Evolutionary conservation across 176 grass and related monocot genomes (phyloP).

Genomic region (Rhynchospora breviuscula): DNA sequence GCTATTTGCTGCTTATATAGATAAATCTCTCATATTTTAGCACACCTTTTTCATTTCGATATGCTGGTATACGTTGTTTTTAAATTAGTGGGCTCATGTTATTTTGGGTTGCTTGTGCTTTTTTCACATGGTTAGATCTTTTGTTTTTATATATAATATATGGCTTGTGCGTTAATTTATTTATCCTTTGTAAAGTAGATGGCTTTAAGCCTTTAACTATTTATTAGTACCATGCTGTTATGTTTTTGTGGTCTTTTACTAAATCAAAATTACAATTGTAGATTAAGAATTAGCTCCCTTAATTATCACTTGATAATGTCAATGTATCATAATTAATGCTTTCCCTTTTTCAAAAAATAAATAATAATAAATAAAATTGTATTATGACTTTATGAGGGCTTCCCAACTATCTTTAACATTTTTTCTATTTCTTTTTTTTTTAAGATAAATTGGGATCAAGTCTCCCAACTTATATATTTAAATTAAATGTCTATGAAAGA

Average conservation of each 20-base stretch:
- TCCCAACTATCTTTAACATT: not conserved
- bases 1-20: too few relatives aligned
- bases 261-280: not conserved
- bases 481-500: too few relatives aligned
- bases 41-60: not conserved
- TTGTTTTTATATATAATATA: not conserved
- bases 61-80: not conserved
- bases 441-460: too few relatives aligned
- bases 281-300: too few relatives aligned
- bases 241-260: not conserved
- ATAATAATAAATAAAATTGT: too few relatives aligned
- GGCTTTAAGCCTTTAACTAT: not conserved
- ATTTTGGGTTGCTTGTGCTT: not conserved
- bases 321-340: too few relatives aligned
- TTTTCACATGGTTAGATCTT: not conserved
- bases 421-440: too few relatives aligned
- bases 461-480: too few relatives aligned
- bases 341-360: too few relatives aligned
- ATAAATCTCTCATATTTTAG: not conserved
- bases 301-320: too few relatives aligned
- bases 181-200: not conserved
- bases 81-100: not conserved
- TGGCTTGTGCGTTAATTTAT: not conserved
- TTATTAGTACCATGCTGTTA: not conserved
- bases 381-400: too few relatives aligned